Percentiles rank a stretch among this genome's conserved stretches.
Evolutionary conservation across 1,284 basidiomycete species (phyloP).

Genomic region (Pholiota adiposa): DNA sequence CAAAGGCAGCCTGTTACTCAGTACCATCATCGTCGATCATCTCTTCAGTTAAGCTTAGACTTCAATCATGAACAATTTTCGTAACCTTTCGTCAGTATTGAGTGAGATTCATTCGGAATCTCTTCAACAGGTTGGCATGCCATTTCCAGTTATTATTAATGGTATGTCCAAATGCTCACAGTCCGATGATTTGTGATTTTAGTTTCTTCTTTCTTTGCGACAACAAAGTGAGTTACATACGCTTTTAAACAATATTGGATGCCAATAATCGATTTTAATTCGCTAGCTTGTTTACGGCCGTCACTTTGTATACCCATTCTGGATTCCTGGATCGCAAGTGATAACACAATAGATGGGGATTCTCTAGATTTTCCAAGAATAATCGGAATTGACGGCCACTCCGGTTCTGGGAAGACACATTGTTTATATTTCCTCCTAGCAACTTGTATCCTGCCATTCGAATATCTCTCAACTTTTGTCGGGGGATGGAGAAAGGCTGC

Average conservation of each 20-base stretch:
- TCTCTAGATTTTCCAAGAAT: constrained; percentile 59
- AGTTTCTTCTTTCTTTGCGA: constrained; percentile 38
- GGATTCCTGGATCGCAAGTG: constrained; percentile 10
- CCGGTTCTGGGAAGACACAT: constrained; percentile 76
- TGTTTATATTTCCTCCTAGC: constrained; percentile 67
- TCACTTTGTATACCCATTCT: background rate
- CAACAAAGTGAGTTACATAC: constrained; percentile 23
- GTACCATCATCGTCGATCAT: too few species aligned
- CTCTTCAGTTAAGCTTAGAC: too few species aligned
- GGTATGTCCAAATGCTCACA: background rate
- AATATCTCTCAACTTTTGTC: constrained; percentile 33
- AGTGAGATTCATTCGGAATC: constrained; percentile 24
- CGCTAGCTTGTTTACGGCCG: background rate
- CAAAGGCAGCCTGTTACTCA: background rate
- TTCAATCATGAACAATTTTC: too few species aligned
- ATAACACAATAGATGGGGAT: background rate
- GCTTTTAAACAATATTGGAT: background rate
- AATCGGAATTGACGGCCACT: constrained; percentile 75
- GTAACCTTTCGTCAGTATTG: constrained; percentile 15
- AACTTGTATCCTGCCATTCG: constrained; percentile 60
- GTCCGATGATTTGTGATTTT: background rate
- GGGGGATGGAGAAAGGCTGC: constrained; percentile 68
- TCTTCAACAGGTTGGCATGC: constrained; percentile 22
- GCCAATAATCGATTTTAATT: background rate
- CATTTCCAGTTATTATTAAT: background rate